Percentiles rank a stretch among this genome's conserved stretches.
These are phyloP conservation scores for Globisporangium lucens DNA, from an alignment of 352 stramenopile species.

Conservation along the genomic window DNA sequence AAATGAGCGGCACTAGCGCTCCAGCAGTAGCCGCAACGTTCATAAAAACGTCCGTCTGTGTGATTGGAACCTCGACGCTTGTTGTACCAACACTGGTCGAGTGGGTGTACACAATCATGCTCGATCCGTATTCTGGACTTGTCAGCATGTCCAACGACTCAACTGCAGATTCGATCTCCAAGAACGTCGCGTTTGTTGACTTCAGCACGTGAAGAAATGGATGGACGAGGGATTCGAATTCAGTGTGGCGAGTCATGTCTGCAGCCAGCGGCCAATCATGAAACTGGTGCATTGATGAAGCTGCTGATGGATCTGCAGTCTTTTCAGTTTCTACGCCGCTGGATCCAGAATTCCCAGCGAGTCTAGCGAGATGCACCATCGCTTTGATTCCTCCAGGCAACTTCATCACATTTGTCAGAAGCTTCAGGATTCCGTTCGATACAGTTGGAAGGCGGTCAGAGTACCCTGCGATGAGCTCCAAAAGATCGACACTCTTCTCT, in stretches of 20 bases:
- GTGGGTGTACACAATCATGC: constrained; percentile 8
- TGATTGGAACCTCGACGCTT: constrained; percentile 8
- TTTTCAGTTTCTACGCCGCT: neutral
- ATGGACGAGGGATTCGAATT: neutral
- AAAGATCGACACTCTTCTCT: constrained; percentile 23
- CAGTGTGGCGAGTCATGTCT: constrained; percentile 1
- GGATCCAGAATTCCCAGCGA: neutral
- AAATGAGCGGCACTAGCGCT: constrained; percentile 36
- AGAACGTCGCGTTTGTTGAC: constrained; percentile 8
- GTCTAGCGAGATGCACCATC: constrained; percentile 28
- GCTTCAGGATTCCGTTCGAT: constrained; percentile 29
- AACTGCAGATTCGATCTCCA: constrained; percentile 5
- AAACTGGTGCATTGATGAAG: neutral
- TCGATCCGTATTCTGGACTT: constrained; percentile 6
- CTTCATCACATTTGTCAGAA: constrained; percentile 30
- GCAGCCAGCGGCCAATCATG: constrained; percentile 5
- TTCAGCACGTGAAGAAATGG: constrained; percentile 10
- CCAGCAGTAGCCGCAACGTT: constrained; percentile 36
- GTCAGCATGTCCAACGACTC: constrained; percentile 14
- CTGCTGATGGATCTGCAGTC: neutral
- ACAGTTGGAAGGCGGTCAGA: constrained; percentile 24
- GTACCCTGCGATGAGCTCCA: constrained; percentile 24
- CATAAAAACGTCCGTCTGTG: constrained; percentile 36
- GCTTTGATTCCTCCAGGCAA: constrained; percentile 31
- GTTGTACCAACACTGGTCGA: neutral